Base-by-base conservation (phyloP, 2,329 filamentous ascomycete genomes). In the Talaromyces sp. region DNA sequence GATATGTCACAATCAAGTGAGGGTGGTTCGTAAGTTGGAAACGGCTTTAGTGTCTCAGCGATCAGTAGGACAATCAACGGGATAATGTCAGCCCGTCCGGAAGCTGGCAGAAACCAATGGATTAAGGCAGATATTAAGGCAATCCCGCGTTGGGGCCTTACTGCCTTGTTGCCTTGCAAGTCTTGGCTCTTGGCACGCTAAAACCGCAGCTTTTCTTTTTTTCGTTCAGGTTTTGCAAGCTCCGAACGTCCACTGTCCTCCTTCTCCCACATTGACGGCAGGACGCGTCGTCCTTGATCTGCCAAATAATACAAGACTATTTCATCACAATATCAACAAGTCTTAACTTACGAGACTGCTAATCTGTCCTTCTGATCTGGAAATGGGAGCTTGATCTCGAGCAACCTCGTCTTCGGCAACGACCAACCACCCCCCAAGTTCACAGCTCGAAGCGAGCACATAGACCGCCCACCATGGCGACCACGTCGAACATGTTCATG, bases 401-500 rank as follows among this genome's bases (percentile, higher is more conserved):
- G 63, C 63, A 63, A 62, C 70, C 65, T 63, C 42, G 65, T 69
- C 70, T 67, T 39, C 50, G 57, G 39, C 58, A 60, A 63, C 62
- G 50, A 63, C 57, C 35, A 44, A 60, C 33, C 50, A 59, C 31
- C 39, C 16, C 40, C 56, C 28, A 28, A 46, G 56, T 48, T 46
- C 18, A 63, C 46, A 60, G 48, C 60, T 39, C 63, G 58, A 40
- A 39, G 21, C 55, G 64, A 61, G 60, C 65, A 61, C 63, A 46
- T 28, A 64, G 69, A 63, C 68, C 67, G 71, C 74, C 76, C 79
- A 82, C 64, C 75, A 98, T 98, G 95, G 93, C 95, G 82, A 96
- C 93, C 76, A 97, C 93, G 66, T 97, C 93, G 68, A 93, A 93
- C 77, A 96, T 97, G 92, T 97, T 97, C 77, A 88, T 99, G 81